Evolutionary conservation across 805 yeast genomes (phyloP), one percentile per base, ranked within the genome.

Genomic region (Starmera amethionina): DNA sequence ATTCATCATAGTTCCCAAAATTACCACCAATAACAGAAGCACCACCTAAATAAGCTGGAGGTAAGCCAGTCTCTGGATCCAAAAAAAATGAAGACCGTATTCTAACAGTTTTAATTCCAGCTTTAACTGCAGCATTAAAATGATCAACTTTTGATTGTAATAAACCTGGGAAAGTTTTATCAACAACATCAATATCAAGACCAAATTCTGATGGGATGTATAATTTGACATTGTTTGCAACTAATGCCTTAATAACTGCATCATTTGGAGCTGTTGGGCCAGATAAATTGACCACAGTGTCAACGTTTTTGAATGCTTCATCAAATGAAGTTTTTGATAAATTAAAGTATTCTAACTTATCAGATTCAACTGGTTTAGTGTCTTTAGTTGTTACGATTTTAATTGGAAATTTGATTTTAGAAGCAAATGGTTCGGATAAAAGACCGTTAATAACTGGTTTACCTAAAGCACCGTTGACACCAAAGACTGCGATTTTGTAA

Each of bases 161-260:
- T 41, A 71, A 59, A 1, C 61, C 63, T 7, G 75, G 70, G 18
- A 64, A 53, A 18, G 40, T 32, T 16, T 47, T 42, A 4, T 48
- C 48, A 16, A 54, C 54, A 8, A 51, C 59, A 3, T 46, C 52
- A 14, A 67, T 38, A 40, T 75, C 76, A 18, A 63, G 49, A 33
- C 85, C 87, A 48, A 72, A 79, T 49, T 77, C 82, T 3, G 80
- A 70, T 29, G 82, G 81, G 46, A 77, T 68, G 59, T 66, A 77
- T 30, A 75, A 51, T 51, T 70, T 69, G 38, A 76, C 74, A 46
- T 70, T 68, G 38, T 62, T 64, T 28, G 51, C 56, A 9, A 54
- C 52, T 3, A 68, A 68, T 8, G 70, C 66, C 37, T 70, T 73
- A 30, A 68, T 42, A n/a, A 59, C 45, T 1, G 47, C 58, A 29